phyloP scores from a whole-genome alignment of 495 filamentous ascomycete species.

The Neurospora tetrasperma region DNA sequence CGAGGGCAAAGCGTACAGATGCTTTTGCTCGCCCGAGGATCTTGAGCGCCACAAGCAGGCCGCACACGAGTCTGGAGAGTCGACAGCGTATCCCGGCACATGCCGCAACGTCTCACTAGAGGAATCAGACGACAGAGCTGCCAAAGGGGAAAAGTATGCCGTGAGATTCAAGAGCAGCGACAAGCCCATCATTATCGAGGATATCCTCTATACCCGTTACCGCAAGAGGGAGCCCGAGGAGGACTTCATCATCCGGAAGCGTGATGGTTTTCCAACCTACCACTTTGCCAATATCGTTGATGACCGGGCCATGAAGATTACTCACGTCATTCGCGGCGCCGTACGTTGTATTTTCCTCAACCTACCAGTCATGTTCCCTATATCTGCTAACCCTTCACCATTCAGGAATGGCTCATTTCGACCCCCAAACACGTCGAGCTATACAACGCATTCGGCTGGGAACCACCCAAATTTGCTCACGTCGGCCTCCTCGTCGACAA shows the following conservation, averaged over 20 bases:
- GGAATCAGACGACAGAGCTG: slow-evolving; percentile 58
- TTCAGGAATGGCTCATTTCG: slow-evolving; percentile 80
- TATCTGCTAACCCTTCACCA: not conserved
- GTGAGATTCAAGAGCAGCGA: slow-evolving; percentile 61
- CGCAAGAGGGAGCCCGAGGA: slow-evolving; percentile 30
- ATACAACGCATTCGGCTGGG: slow-evolving; percentile 84
- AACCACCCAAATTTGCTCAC: slow-evolving; percentile 74
- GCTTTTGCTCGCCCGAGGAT: slow-evolving; percentile 74
- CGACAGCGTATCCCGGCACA: slow-evolving; percentile 65
- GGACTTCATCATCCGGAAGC: slow-evolving; percentile 72
- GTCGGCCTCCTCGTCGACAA: slow-evolving; percentile 75
- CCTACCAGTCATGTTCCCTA: not conserved
- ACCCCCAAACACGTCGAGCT: slow-evolving; percentile 82
- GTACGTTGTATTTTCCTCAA: not conserved
- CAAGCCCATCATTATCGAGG: slow-evolving; percentile 48
- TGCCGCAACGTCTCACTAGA: slow-evolving; percentile 56
- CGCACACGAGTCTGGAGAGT: slow-evolving; percentile 46
- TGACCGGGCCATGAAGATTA: slow-evolving; percentile 89
- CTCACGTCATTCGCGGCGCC: slow-evolving; percentile 82
- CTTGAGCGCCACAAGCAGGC: slow-evolving; percentile 52
- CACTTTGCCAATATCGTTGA: slow-evolving; percentile 96
- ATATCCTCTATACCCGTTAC: slow-evolving; percentile 67
- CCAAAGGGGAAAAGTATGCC: slow-evolving; percentile 60
- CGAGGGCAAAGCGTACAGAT: slow-evolving; percentile 73
- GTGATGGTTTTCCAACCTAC: slow-evolving; percentile 87